Conservation (phyloP, 2,329 filamentous ascomycete species). For the Exserohilum rostratum region DNA sequence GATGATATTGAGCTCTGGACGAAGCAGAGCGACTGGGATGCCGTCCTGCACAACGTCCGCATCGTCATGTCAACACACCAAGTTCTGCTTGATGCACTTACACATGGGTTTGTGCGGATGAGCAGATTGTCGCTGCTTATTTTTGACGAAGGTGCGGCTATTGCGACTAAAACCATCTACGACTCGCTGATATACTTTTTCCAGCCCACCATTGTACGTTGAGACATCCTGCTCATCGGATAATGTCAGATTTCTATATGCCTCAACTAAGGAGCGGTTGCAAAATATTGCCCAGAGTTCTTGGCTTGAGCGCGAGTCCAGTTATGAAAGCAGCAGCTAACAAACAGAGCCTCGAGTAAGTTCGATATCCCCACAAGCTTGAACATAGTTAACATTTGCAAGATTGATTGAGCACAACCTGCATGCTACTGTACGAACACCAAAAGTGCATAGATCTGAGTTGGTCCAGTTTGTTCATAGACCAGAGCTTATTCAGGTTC, state of each 20-base stretch:
- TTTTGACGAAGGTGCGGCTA: constrained; percentile 76
- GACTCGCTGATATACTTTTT: constrained; percentile 7
- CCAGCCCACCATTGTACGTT: constrained; percentile 75
- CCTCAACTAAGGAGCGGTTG: constrained; percentile 44
- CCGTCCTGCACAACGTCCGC: constrained; percentile 66
- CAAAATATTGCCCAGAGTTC: constrained; percentile 64
- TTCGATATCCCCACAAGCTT: background rate
- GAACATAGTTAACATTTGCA: constrained; percentile 19
- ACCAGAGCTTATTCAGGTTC: constrained; percentile 61
- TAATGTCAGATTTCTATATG: constrained; percentile 77
- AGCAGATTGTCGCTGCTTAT: constrained; percentile 70
- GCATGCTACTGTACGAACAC: constrained; percentile 71
- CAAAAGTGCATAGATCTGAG: constrained; percentile 71
- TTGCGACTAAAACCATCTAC: background rate
- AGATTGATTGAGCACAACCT: constrained; percentile 71
- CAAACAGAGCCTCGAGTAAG: constrained; percentile 57
- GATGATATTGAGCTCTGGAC: constrained; percentile 78
- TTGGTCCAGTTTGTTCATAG: constrained; percentile 70
- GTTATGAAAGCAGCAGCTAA: constrained; percentile 64
- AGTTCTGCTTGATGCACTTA: constrained; percentile 74
- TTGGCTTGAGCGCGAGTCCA: constrained; percentile 83
- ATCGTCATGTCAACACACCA: constrained; percentile 81
- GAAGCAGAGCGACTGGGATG: constrained; percentile 69
- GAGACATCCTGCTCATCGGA: constrained; percentile 68
- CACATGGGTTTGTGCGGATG: constrained; percentile 75